Evolutionary conservation across 495 filamentous ascomycete species (phyloP), one percentile per base, ranked within the genome.

Genomic region (Penicillium atrosanguineum): DNA sequence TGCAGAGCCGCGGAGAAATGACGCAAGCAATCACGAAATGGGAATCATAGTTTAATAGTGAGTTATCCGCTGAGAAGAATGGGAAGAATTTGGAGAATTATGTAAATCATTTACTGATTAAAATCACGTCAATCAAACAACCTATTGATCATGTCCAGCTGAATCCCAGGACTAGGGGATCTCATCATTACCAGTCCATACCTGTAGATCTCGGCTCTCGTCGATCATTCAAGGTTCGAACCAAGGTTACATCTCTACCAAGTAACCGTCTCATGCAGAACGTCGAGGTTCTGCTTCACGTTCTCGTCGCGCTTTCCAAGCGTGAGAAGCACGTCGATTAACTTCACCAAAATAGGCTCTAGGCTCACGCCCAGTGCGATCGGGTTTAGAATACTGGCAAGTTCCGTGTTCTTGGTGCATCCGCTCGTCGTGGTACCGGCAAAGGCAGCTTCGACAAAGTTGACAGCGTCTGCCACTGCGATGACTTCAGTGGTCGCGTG

Each of bases 401-500:
- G 41, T 54, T 65, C 52, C 15, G 55, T 64, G 14, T 68, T 59
- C 18, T 15, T 29, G 4, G 59, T 44, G 43, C 68, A 71, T 12
- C 66, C 59, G 5, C 26, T 53, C 12, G 29, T 21, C 14, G 60
- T 59, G 7, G 34, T 64, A 8, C 68, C 68, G 0, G 44, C 64
- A 60, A 71, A 71, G 1, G 66, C 66, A 18, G 53, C 23, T 47
- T 65, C n/a, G 6, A 68, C 55, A 43, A 69, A 71, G 0, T 42
- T 43, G 36, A 71, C 53, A 12, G 47, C 59, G 26, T 64, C 60
- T 1, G 58, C 57, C 9, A 71, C 34, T 6, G 45, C 61, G 42
- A 70, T 39, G 12, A 70, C 43, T 25, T 68, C 67, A 3, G 65
- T 65, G 1, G 67, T 64, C 18, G 54, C 57, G 47, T 72, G 67